Conservation (phyloP, 257 asterid genomes). For the Haberlea rhodopensis region DNA sequence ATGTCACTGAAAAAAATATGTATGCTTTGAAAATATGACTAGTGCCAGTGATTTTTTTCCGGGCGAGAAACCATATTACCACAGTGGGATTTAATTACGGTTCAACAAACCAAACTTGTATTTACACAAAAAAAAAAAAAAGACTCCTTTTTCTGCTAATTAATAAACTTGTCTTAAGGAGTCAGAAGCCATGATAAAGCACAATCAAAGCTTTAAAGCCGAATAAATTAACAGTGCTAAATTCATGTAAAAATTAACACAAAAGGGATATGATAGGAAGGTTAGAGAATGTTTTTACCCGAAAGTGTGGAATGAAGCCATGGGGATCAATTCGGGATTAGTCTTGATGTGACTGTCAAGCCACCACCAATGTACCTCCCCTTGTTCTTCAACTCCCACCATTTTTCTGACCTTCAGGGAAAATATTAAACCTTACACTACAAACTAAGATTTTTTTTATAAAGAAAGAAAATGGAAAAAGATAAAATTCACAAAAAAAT, state of each 20-base stretch:
- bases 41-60: too few relatives aligned
- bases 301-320: slow-evolving; percentile 89
- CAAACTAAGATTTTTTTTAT: neutral
- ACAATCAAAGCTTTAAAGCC: neutral
- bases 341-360: slow-evolving; percentile 53
- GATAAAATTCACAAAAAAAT: too few relatives aligned
- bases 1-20: neutral
- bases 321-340: slow-evolving; percentile 48
- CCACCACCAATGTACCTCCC: slow-evolving; percentile 77
- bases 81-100: too few relatives aligned
- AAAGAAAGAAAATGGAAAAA: too few relatives aligned
- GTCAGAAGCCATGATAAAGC: neutral
- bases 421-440: neutral
- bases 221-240: neutral
- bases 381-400: slow-evolving; percentile 45
- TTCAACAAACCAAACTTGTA: slow-evolving; percentile 10
- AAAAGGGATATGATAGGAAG: neutral
- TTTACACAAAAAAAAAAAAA: too few relatives aligned
- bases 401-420: slow-evolving; percentile 37
- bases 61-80: too few relatives aligned
- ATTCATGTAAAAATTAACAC: neutral
- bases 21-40: neutral
- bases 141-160: neutral
- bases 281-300: slow-evolving; percentile 34
- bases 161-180: neutral